A percentile compares a stretch with the other conserved stretches of the same genome.
phyloP scores from a whole-genome alignment of 495 filamentous ascomycete genomes.

The Rostrohypoxylon terebratum region DNA sequence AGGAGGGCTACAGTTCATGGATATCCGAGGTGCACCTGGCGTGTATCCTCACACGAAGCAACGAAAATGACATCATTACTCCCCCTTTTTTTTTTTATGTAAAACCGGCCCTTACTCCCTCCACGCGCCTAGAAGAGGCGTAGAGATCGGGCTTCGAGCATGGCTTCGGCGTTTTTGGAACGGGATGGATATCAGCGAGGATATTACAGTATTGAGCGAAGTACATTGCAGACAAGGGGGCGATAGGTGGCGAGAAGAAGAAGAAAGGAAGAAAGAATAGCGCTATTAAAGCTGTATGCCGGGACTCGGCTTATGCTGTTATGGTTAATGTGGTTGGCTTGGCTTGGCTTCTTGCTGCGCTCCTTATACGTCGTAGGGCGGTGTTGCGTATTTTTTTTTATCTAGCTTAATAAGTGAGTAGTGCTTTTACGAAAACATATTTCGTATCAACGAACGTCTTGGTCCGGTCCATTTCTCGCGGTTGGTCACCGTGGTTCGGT shows the following conservation, averaged over 20 bases:
- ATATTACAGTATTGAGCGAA: not conserved
- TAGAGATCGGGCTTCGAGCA: slow-evolving; percentile 28
- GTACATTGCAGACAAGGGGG: not conserved
- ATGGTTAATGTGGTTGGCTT: not conserved
- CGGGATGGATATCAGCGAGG: not conserved
- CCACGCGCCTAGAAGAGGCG: not conserved
- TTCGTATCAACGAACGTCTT: too few species aligned
- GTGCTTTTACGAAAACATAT: not conserved
- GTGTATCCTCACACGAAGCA: slow-evolving; percentile 33
- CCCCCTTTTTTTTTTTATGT: slow-evolving; percentile 6
- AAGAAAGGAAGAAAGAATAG: not conserved
- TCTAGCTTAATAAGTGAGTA: not conserved
- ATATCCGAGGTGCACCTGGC: slow-evolving; percentile 35
- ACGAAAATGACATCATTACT: slow-evolving; percentile 21
- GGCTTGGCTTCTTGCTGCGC: slow-evolving; percentile 1
- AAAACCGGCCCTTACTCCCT: not conserved
- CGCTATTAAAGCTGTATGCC: not conserved
- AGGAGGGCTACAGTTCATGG: slow-evolving; percentile 24
- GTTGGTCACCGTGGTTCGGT: too few species aligned
- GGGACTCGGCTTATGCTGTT: not conserved
- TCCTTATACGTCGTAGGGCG: not conserved
- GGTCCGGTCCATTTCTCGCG: not conserved
- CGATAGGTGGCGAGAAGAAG: not conserved
- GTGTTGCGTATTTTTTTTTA: not conserved
- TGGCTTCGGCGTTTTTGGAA: slow-evolving; percentile 38